Conservation (phyloP, 495 filamentous ascomycete species). For the Aspergillus taichungensis region DNA sequence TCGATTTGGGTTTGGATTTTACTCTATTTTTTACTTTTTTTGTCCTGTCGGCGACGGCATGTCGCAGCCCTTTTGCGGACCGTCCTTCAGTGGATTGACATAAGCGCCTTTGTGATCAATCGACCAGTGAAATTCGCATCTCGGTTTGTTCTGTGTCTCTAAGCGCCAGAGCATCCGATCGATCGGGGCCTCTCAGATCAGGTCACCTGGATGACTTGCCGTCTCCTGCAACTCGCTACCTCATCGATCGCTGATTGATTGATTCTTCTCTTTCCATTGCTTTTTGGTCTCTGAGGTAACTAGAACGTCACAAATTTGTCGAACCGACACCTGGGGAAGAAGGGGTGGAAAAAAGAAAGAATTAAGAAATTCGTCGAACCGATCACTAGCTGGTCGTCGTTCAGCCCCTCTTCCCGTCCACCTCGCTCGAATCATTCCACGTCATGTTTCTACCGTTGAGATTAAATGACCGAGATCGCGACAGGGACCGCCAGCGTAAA, state of each 20-base stretch:
- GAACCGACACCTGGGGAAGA: constrained; percentile 6
- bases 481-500: constrained; percentile 23
- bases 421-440: constrained; percentile 20
- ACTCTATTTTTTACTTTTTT: not conserved
- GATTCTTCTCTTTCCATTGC: constrained; percentile 1
- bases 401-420: constrained; percentile 18
- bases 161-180: constrained; percentile 26
- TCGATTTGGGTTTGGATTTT: not conserved
- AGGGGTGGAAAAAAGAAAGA: constrained; percentile 4
- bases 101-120: constrained; percentile 15
- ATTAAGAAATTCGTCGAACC: not conserved
- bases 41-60: constrained; percentile 17
- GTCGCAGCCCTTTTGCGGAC: constrained; percentile 16
- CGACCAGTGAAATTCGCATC: constrained; percentile 17
- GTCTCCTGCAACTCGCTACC: not conserved
- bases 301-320: constrained; percentile 10
- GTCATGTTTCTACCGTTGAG: constrained; percentile 38
- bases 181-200: not conserved
- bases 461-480: constrained; percentile 32
- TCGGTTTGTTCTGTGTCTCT: constrained; percentile 9
- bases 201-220: constrained; percentile 3
- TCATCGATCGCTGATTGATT: not conserved
- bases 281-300: constrained; percentile 16
- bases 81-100: constrained; percentile 13
- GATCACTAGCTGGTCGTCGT: constrained; percentile 8